These are phyloP conservation scores for Ramaria rubella DNA, from an alignment of 768 basidiomycete genomes.

Conservation along the genomic window DNA sequence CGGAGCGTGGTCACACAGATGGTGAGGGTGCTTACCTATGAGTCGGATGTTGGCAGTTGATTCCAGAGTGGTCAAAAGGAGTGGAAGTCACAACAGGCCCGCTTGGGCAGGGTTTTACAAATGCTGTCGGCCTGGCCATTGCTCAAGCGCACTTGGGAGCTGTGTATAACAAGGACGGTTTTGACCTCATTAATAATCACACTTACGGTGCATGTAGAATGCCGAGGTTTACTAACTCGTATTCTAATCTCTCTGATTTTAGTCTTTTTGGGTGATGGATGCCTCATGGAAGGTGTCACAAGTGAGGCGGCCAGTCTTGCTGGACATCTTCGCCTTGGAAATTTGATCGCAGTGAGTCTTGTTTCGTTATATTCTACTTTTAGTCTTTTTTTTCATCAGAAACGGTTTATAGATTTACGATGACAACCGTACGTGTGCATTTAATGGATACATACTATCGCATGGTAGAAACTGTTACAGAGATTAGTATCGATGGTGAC, in stretches of 20 bases:
- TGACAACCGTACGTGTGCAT: constrained; percentile 82
- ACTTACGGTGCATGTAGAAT: constrained; percentile 76
- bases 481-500: constrained; percentile 95
- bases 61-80: too few species aligned
- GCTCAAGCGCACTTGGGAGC: constrained; percentile 88
- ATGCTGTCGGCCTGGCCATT: constrained; percentile 89
- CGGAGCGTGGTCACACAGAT: constrained; percentile 67
- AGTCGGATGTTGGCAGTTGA: not conserved
- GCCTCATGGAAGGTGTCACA: constrained; percentile 96
- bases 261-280: constrained; percentile 94
- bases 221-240: constrained; percentile 1
- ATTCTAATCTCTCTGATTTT: constrained; percentile 10
- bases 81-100: constrained; percentile 94
- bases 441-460: not conserved
- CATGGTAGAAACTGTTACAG: constrained; percentile 29
- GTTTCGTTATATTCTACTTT: not conserved
- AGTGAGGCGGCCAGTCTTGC: constrained; percentile 88
- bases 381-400: constrained; percentile 12
- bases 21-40: constrained; percentile 29
- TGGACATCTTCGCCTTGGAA: constrained; percentile 89
- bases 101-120: constrained; percentile 90
- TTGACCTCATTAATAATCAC: constrained; percentile 76
- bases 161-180: constrained; percentile 83
- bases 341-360: constrained; percentile 75
- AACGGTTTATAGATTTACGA: constrained; percentile 65